Evolutionary conservation across 2,329 filamentous ascomycete species (phyloP).

Genomic region (Neodidymelliopsis sp.): DNA sequence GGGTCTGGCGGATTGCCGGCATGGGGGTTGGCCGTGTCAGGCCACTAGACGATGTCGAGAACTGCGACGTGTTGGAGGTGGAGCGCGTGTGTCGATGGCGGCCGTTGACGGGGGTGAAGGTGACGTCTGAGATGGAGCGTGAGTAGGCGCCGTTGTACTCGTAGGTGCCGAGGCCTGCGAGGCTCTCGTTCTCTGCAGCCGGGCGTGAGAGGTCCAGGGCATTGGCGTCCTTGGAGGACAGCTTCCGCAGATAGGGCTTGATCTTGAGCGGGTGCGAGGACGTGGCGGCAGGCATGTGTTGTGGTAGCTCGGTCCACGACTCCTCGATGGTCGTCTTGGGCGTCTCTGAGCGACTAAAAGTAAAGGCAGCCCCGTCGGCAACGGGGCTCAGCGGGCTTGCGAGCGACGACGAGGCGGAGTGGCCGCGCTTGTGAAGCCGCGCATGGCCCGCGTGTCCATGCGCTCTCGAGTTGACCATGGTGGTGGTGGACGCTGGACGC

Average conservation of each 20-base stretch:
- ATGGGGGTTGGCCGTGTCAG: slow-evolving; percentile 59
- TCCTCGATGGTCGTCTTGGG: slow-evolving; percentile 46
- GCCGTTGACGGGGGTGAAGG: slow-evolving; percentile 50
- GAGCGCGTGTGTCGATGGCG: slow-evolving; percentile 59
- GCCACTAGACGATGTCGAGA: slow-evolving; percentile 59
- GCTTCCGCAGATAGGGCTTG: slow-evolving; percentile 64
- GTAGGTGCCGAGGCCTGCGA: slow-evolving; percentile 60
- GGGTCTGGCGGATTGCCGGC: slow-evolving; percentile 64
- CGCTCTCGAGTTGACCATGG: slow-evolving; percentile 30
- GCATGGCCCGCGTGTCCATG: slow-evolving; percentile 43
- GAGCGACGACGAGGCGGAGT: slow-evolving; percentile 50
- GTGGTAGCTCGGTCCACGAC: slow-evolving; percentile 38
- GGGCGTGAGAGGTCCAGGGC: slow-evolving; percentile 64
- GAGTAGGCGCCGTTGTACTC: slow-evolving; percentile 51
- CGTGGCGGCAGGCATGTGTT: slow-evolving; percentile 34
- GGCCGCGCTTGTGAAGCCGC: slow-evolving; percentile 51
- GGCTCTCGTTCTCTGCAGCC: slow-evolving; percentile 61
- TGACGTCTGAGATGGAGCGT: slow-evolving; percentile 54
- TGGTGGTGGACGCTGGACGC: no score
- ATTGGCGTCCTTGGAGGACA: slow-evolving; percentile 58
- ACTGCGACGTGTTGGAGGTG: slow-evolving; percentile 63
- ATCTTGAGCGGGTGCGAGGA: slow-evolving; percentile 52
- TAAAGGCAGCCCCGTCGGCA: slow-evolving; percentile 36
- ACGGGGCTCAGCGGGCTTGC: slow-evolving; percentile 45
- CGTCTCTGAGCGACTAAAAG: slow-evolving; percentile 46